Base-by-base conservation (phyloP, 2,329 filamentous ascomycete species). In the Sporothrix variecibatus region DNA sequence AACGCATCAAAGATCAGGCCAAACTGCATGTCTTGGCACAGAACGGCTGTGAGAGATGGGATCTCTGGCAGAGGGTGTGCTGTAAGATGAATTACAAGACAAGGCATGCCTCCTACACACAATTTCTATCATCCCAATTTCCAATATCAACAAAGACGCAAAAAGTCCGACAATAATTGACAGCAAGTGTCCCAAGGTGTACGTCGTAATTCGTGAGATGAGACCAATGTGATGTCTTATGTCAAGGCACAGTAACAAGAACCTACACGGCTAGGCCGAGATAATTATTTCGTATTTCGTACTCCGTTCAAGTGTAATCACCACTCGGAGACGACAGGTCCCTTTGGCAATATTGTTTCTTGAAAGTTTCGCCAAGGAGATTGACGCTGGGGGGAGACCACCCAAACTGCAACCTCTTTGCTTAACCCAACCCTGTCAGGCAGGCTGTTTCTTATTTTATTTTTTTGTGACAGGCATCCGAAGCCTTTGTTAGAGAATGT, bases 351-450 rank as follows among this genome's bases (percentile, higher is more conserved):
- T 2, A 15, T 68, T 43, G 73, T 76, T 75, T 75, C 65, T 69
- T 65, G 51, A 38, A 72, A 72, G 75, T 77, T 77, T 77, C 75
- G 76, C 74, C 75, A 77, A 77, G 75, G 46, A 12, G 62, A 75
- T 75, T 62, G 51, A 7, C 69, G 26, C 65, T 60, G 51, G 68
- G 75, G 46, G 28, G 3, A 6, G 20, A 23, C 38, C 60, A 56
- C 62, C 20, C 28, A 34, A 51, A 34, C 2, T 31, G 43, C 23
- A 26, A 17, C 28, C 20, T n/a, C 38, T 51, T 28, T 26, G 34
- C 38, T 34, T 23, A 8, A 20, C 51, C 49, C 20, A 43, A 67
- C 0, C 38, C n/a, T 46, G 62, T 3, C 23, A 46, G 38, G 62
- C 23, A 40, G 43, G 1, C 65, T 15, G 34, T 46, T 49, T n/a